Conservation (phyloP, 345 rosid species). For the Hibiscus trionum region DNA sequence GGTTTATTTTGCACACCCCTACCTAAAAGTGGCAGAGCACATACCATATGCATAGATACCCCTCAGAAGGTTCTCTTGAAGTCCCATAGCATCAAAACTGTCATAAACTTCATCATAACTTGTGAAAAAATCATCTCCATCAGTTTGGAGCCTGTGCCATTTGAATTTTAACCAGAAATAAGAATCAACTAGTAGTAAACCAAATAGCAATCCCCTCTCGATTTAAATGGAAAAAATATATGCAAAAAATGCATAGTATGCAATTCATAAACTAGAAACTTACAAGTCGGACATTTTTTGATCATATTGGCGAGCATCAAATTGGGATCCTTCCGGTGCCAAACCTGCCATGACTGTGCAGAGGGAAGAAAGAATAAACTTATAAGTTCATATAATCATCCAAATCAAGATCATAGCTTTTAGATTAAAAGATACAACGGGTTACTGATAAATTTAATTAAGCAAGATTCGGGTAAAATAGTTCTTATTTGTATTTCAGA, state of each 20-base stretch:
- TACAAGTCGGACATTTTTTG: constrained; percentile 74
- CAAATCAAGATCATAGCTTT: neutral
- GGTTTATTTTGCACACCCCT: too few relatives aligned
- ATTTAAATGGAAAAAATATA: neutral
- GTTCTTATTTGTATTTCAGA: neutral
- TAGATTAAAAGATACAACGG: neutral
- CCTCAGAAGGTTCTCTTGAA: constrained; percentile 73
- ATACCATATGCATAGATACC: constrained; percentile 93
- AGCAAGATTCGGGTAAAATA: neutral
- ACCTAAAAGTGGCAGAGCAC: neutral
- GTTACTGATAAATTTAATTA: neutral
- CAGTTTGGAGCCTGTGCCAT: constrained; percentile 40
- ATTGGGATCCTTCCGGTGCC: constrained; percentile 70
- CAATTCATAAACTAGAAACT: constrained; percentile 22
- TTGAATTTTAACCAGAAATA: neutral
- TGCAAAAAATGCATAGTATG: neutral
- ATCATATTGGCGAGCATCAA: constrained; percentile 65
- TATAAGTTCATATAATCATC: neutral
- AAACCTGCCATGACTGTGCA: constrained; percentile 60
- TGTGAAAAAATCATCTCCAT: constrained; percentile 69
- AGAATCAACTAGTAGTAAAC: neutral
- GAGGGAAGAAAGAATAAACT: neutral
- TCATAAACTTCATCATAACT: constrained; percentile 75
- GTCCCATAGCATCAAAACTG: constrained; percentile 76
- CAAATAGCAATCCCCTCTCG: neutral